Evolutionary conservation across 2,329 filamentous ascomycete species (phyloP), one percentile per base, ranked within the genome.

Genomic region (Microsporum canis): DNA sequence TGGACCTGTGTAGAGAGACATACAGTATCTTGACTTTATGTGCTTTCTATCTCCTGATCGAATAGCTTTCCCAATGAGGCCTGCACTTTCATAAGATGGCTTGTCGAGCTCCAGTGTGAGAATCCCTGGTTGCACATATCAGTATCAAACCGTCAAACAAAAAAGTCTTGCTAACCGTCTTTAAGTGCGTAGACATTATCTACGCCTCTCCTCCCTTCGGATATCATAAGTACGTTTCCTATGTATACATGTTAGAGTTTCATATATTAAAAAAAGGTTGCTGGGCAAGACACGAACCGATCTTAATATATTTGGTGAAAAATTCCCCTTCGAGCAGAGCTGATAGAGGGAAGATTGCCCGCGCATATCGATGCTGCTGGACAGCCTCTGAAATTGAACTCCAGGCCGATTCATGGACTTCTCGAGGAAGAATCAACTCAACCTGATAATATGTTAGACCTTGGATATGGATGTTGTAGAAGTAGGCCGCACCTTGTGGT

Each of bases 181-280:
- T 76, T 79, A 0, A 97, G 75, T 0, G 82, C 82, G 70, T 89
- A 92, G 2, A 87, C 79, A 66, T 88, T 88, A 68, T 91, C 87
- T 1, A 86, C 79, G 1, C 84, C 85, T 5, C 81, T 77, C 36
- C 82, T 81, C 10, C 90, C 91, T 71, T 91, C 83, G 0, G 91
- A 96, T 1, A 96, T 80, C 87, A 97, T 89, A 66, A 89, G 73
- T 57, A 95, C 77, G 69, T 90, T 86, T 3, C 89, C 89, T 91
- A 62, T 1, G 14, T 34, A 29, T 2, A 7, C 12, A 38, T 31
- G 33, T 60, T 63, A 61, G 57, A 57, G 63, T 57, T 36, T 31
- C 10, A 4, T 38, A 10, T 29, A 12, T 34, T 34, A 36, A 29
- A 31, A 36, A 29, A 31, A 2, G 8, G 45, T 34, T 6, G 27